Percentiles rank a stretch among this genome's conserved stretches.
Conservation (phyloP, 352 stramenopile genomes). For the Globisporangium ultimum region DNA sequence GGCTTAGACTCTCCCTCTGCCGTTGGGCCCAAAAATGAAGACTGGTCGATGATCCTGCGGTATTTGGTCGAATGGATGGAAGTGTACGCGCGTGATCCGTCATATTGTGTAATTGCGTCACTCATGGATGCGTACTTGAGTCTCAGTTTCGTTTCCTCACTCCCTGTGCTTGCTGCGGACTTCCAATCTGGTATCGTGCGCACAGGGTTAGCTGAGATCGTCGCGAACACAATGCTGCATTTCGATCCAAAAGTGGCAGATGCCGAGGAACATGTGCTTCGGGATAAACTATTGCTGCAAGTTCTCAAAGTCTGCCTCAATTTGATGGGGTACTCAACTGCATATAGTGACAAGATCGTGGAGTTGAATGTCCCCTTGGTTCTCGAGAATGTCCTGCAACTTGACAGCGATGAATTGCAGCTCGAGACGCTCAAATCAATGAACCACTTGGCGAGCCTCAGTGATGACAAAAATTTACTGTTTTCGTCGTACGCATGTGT, state of each 20-base stretch:
- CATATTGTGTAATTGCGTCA: constrained; percentile 22
- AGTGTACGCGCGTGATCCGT: constrained; percentile 48
- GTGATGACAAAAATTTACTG: constrained; percentile 15
- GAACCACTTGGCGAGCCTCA: constrained; percentile 24
- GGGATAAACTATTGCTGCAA: constrained; percentile 26
- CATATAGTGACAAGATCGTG: constrained; percentile 38
- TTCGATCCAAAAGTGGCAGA: constrained; percentile 13
- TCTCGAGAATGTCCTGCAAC: constrained; percentile 46
- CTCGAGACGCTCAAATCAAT: constrained; percentile 31
- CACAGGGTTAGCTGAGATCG: constrained; percentile 44
- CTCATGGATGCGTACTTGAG: constrained; percentile 41
- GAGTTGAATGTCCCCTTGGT: constrained; percentile 26
- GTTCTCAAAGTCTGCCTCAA: constrained; percentile 36
- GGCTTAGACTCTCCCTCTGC: not conserved
- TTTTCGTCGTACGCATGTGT: constrained; percentile 28
- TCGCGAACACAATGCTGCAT: constrained; percentile 28
- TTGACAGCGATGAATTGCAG: constrained; percentile 36
- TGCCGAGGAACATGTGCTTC: constrained; percentile 10
- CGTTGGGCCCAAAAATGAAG: constrained; percentile 15
- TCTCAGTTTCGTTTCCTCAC: constrained; percentile 37
- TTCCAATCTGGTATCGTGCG: constrained; percentile 33
- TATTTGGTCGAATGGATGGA: constrained; percentile 77
- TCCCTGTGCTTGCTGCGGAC: constrained; percentile 18
- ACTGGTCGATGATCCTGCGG: constrained; percentile 37
- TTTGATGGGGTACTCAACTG: constrained; percentile 35